These are phyloP conservation scores for Calocybe indica DNA, from an alignment of 768 basidiomycete genomes.

Conservation along the genomic window DNA sequence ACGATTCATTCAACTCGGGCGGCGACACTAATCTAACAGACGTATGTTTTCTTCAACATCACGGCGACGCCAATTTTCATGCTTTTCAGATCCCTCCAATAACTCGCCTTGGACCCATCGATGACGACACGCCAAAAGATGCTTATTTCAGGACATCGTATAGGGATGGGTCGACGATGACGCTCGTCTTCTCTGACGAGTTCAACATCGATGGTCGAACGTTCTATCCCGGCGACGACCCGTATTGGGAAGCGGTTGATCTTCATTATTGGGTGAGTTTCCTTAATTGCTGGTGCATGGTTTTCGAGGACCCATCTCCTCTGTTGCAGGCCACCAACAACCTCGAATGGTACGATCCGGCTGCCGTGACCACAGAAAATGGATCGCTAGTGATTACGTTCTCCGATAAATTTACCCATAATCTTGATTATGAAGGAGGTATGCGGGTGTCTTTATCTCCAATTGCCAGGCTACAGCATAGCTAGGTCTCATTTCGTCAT, in stretches of 20 bases:
- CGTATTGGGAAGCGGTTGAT: constrained; percentile 78
- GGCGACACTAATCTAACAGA: constrained; percentile 70
- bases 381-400: constrained; percentile 73
- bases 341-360: constrained; percentile 87
- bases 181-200: constrained; percentile 76
- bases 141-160: constrained; percentile 50
- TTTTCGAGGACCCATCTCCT: neutral
- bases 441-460: constrained; percentile 13
- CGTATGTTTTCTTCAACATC: constrained; percentile 14
- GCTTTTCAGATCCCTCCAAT: constrained; percentile 55
- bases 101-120: constrained; percentile 53
- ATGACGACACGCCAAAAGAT: constrained; percentile 51
- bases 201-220: constrained; percentile 71
- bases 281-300: neutral
- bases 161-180: constrained; percentile 48
- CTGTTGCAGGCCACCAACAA: constrained; percentile 54
- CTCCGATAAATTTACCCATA: constrained; percentile 49
- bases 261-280: constrained; percentile 68
- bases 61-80: neutral
- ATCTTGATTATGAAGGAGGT: constrained; percentile 62
- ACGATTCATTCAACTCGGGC: constrained; percentile 26
- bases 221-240: constrained; percentile 82
- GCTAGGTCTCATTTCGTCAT: constrained; percentile 36
- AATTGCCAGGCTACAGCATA: constrained; percentile 11
- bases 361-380: constrained; percentile 58